These are phyloP conservation scores for Acanthamoeba culbertsoni DNA, from an alignment of 208 protist genomes.

Conservation along the genomic window DNA sequence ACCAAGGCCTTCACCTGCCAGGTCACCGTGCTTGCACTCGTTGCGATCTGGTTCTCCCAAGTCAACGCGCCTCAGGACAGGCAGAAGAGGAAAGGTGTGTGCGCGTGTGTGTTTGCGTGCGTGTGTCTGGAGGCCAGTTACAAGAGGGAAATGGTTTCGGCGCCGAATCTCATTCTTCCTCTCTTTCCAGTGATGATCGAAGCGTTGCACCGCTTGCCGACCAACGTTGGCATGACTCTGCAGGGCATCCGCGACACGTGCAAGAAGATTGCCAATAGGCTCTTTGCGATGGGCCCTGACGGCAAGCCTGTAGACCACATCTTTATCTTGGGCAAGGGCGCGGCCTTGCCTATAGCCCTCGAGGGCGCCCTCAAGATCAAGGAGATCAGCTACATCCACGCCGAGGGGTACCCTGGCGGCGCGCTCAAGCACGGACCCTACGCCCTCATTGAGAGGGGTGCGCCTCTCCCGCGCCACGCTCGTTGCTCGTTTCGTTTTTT, in stretches of 20 bases:
- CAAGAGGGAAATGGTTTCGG: too few species aligned
- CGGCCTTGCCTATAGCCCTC: constrained; percentile 78
- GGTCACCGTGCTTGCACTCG: constrained; percentile 68
- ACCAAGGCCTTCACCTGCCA: constrained; percentile 84
- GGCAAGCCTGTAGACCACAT: background rate
- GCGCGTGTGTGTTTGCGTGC: background rate
- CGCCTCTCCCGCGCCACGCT: background rate
- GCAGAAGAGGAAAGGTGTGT: constrained; percentile 49
- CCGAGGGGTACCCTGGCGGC: constrained; percentile 89
- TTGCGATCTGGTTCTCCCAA: constrained; percentile 61
- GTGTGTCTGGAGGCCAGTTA: too few species aligned
- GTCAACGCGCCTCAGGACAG: constrained; percentile 27
- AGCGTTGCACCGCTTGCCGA: constrained; percentile 74
- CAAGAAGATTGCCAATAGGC: constrained; percentile 69
- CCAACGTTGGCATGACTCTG: constrained; percentile 75
- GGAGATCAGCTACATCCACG: constrained; percentile 97
- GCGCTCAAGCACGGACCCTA: constrained; percentile 98
- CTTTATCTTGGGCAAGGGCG: constrained; percentile 35
- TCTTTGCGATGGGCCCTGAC: constrained; percentile 63
- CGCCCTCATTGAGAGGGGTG: constrained; percentile 92
- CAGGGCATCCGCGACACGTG: constrained; percentile 52
- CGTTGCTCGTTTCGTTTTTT: background rate
- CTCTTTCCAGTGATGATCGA: constrained; percentile 66
- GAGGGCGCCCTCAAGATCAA: constrained; percentile 96
- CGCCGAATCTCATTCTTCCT: background rate